Base-by-base conservation (phyloP, 2,329 filamentous ascomycete species). In the Penicillium griseofulvum region DNA sequence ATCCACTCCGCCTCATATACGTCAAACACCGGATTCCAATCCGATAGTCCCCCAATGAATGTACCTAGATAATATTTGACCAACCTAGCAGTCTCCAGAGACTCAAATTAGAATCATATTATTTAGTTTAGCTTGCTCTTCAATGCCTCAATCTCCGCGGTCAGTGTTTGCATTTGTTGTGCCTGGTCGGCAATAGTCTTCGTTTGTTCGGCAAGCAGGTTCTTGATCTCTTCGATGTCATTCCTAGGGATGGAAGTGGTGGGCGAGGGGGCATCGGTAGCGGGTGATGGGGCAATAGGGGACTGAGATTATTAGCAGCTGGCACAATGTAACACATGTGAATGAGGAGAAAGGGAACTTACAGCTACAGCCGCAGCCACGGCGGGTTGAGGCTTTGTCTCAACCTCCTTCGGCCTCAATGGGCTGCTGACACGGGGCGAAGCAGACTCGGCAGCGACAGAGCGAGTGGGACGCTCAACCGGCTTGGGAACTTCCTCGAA, bases 401-500 rank as follows among this genome's bases (percentile, higher is more conserved):
- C 53, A 14, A 56, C 54, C 48, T 71, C 68, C 59, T 69, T 68
- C 34, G 67, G 65, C n/a, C 64, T 62, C 60, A 66, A 62, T 2
- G 68, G 66, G 57, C 66, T 72, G 55, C 66, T 71, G 29, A 70
- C 58, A n/a, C 57, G 51, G 4, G 60, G 62, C n/a, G 66, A 60
- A 14, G 69, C 64, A 4, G 67, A 56, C 26, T 64, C 63, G 19
- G 60, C 49, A 8, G 61, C 63, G 19, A 63, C 45, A 16, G 69
- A 58, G 43, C 63, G 66, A 39, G 78, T 65, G n/a, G 76, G 77
- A 44, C 88, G 87, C 64, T 90, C 87, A 11, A 83, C 77, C 19
- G 90, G 89, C 69, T 90, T 91, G 31, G 87, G 74, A 31, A 94
- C 82, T 69, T 96, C 91, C 70, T 97, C 92, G 63, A 97, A 97